Base-by-base conservation (phyloP, 2,329 filamentous ascomycete genomes). In the Apiospora malaysiana region DNA sequence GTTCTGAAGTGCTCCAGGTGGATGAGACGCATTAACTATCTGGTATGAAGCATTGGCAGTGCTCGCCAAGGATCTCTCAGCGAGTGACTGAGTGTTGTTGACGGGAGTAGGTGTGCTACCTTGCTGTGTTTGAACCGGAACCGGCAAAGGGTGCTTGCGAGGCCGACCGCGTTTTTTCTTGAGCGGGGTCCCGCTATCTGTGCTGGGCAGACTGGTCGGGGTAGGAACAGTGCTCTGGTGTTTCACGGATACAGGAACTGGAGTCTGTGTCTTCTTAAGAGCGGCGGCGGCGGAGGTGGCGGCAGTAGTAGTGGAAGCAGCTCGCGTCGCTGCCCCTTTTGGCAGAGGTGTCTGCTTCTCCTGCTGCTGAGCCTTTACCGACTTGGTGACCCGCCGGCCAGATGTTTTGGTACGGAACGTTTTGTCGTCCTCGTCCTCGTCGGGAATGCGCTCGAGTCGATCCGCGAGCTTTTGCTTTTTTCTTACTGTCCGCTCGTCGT, bases 131-230 rank as follows among this genome's bases (percentile, higher is more conserved):
- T 40, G 21, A 8, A 40, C 8, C 27, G 27, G 16, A 21, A 23
- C 56, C 9, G 56, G 56, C 56, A 63, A 63, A 18, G 56, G 27
- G 27, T 63, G 18, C 56, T 63, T 63, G 18, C 56, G 56, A 18
- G 56, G 56, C 18, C 56, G 56, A 18, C 56, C 56, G 6, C 56
- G 56, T 18, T 14, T 14, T 40, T 4, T 63, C 56, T 63, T 63
- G 3, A 40, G 27, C 32, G 51, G 27, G 27, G 25, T 21, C 18
- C 23, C 32, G 23, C 2, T 21, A 32, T 9, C 27, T n/a, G 32
- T 21, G 9, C 56, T 18, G 1, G 56, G 18, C 9, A 37, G 51
- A 8, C 51, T 59, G 27, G 51, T 6, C 18, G 56, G 27, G 32
- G 56, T 40, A 8, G 56, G 27, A 23, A 23, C 56, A 23, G 2